Evolutionary conservation across 352 stramenopile genomes (phyloP), one percentile per base, ranked within the genome.

Genomic region (Phytophthora niederhauseri): DNA sequence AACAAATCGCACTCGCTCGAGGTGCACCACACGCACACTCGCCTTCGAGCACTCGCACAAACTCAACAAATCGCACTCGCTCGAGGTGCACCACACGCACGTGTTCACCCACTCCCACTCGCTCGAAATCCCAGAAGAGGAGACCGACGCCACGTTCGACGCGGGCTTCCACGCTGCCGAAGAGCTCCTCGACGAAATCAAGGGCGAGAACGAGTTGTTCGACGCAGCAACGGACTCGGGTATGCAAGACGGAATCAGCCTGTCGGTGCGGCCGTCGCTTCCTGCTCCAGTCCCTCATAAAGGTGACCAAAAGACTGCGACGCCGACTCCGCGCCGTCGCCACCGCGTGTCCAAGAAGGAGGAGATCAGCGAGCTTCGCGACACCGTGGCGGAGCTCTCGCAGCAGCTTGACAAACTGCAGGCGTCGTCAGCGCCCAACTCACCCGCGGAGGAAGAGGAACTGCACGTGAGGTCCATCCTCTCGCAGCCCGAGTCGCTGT

Each of bases 291-390:
- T 20, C 6, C 17, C 22, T 45, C 17, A 43, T 26, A 31, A 20
- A 45, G 52, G 9, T 19, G 14, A 36, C 31, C n/a, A 28, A 22
- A 1, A 19, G 12, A 52, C 0, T 24, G n/a, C 26, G 12, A 34
- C 30, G 11, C 5, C 31, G 12, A 19, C 53, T 3, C n/a, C 46
- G 24, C 46, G 28, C 54, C 58, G 58, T 11, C 64, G 50, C 15
- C 64, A 41, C 26, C 59, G 60, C 0, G 0, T 62, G 8, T 70
- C 65, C 0, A 68, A 74, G 52, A 80, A 76, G 53, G 62, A 80
- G 53, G 71, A 82, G 62, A 75, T 82, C 28, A 38, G 41, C 11
- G 43, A 61, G 7, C 53, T 84, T 1, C 69, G 74, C 19, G 50
- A 72, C 15, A 64, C 75, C 0, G 60, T 69, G 31, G 45, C 45